Evolutionary conservation across 2,329 filamentous ascomycete species (phyloP).

Genomic region (Gliomastix tumulicola): DNA sequence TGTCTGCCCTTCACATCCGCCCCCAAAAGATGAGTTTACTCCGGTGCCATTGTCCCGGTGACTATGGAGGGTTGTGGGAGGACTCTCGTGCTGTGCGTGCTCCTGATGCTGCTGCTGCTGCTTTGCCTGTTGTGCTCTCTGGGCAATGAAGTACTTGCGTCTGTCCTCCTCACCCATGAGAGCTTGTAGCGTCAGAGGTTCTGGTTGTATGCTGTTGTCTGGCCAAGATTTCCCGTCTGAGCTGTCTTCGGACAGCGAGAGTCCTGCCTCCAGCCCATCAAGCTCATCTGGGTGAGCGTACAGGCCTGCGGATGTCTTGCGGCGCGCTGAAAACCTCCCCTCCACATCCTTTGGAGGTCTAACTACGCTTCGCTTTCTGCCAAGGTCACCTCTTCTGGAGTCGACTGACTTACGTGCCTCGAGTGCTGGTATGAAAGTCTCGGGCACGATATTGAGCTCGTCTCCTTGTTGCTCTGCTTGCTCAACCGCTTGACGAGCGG

Average conservation of each 20-base stretch:
- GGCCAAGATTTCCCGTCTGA: too few species aligned
- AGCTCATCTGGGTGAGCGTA: conserved; percentile 64
- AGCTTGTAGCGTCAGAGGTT: conserved; percentile 42
- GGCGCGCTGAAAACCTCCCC: conserved; percentile 69
- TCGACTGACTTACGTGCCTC: conserved; percentile 33
- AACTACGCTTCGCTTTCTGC: conserved; percentile 48
- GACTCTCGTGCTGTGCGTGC: too few species aligned
- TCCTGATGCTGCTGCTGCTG: conserved; percentile 8
- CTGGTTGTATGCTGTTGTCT: not conserved
- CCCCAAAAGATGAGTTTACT: too few species aligned
- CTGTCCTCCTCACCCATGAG: conserved; percentile 75
- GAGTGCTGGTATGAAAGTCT: conserved; percentile 65
- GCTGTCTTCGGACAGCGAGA: conserved; percentile 22
- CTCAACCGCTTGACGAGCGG: conserved; percentile 77
- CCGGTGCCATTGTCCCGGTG: too few species aligned
- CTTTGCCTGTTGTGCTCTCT: conserved; percentile 36
- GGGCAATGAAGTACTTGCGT: conserved; percentile 65
- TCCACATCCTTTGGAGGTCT: conserved; percentile 70
- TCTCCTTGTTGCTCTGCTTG: conserved; percentile 72
- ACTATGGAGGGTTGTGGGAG: too few species aligned
- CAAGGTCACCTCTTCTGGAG: conserved; percentile 24
- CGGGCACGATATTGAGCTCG: conserved; percentile 82
- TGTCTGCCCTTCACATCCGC: too few species aligned
- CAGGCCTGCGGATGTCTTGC: conserved; percentile 59
- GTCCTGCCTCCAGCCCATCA: conserved; percentile 15